Evolutionary conservation across 257 asterid species (phyloP), one percentile per base, ranked within the genome.

Genomic region (Catharanthus roseus): DNA sequence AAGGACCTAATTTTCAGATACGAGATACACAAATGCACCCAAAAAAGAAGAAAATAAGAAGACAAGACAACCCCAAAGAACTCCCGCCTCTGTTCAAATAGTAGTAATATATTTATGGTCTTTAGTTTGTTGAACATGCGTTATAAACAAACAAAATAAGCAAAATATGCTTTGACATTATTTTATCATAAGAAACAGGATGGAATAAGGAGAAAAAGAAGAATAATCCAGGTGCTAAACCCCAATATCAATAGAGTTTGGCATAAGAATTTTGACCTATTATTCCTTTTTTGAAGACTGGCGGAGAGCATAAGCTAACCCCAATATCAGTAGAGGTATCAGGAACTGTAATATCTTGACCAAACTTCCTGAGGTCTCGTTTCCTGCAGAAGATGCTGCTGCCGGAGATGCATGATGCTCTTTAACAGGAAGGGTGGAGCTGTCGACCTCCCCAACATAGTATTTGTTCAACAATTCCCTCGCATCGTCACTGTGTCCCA

Each of bases 401-500:
- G 44, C 41, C 54, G 18, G 18, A 49, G 65, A 8, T 6, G 73
- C 9, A 19, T 26, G 33, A 18, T 23, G 19, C 33, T 4, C 70
- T 49, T 72, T 34, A 50, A 10, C 55, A 0, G 93, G 96, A 69
- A 85, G 71, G 21, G 91, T 87, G 36, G 81, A 79, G 61, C 53
- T 66, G 42, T 87, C 93, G 23, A 89, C 55, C 8, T 81, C 75
- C 18, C 96, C 96, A 19, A 89, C 42, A 58, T 65, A 72, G 65
- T 66, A 79, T 33, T 81, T 81, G 57, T 81, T 70, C 88, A 83
- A 64, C 72, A 68, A 11, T 28, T 71, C 85, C 69, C 67, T 70
- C 0, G 96, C 96, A 39, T 84, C 83, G 8, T 79, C 69, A 64
- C 90, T 89, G 56, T 89, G 96, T 21, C 91, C 88, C 0, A 87